Base-by-base conservation (phyloP, 176 grass and related monocot genomes). In the Dendrocalamus sinicus region DNA sequence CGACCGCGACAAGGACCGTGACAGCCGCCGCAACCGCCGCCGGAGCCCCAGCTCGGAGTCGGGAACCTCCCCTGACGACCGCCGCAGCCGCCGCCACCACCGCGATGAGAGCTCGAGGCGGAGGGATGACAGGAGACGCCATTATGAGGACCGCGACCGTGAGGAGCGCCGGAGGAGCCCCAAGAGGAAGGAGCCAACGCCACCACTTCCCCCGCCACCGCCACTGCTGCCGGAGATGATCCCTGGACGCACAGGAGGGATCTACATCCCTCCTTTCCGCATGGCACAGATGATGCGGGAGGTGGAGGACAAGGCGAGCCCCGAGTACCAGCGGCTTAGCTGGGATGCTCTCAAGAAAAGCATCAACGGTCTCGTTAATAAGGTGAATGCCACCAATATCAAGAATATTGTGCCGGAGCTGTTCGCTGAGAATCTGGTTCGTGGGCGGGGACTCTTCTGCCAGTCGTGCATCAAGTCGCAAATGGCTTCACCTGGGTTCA, bases 231-330 rank as follows among this genome's bases (percentile, higher is more conserved):
- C 93, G 0, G 93, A 99, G 86, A 85, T 90, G 81, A 91, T 91
- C 44, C 73, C 90, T 9, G 88, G 90, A 22, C 86, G 96, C 65
- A 98, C 90, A 6, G 96, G 93, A 40, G 96, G 96, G 13, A 94
- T 98, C 78, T 96, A 98, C 75, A 96, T 98, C 35, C 96, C 93
- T 0, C 93, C 96, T 26, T 91, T 92, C 75, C 90, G 94, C 30
- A 96, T 99, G 94, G 97, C 92, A 0, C 93, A 99, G 76, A 96
- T 99, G 93, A 83, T 98, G 93, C 92, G 96, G 20, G 96, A 98
- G 28, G 82, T 98, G 16, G 80, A 98, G 78, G 96, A 98, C 78
- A 98, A 98, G 54, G 86, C 92, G 2, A 92, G 93, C 61, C 84
- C 91, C 0, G 83, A 94, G 58, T 98, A 96, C 58, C 96, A 98